Evolutionary conservation across 2,329 filamentous ascomycete genomes (phyloP).

Genomic region (Chaetothyriales sp.): DNA sequence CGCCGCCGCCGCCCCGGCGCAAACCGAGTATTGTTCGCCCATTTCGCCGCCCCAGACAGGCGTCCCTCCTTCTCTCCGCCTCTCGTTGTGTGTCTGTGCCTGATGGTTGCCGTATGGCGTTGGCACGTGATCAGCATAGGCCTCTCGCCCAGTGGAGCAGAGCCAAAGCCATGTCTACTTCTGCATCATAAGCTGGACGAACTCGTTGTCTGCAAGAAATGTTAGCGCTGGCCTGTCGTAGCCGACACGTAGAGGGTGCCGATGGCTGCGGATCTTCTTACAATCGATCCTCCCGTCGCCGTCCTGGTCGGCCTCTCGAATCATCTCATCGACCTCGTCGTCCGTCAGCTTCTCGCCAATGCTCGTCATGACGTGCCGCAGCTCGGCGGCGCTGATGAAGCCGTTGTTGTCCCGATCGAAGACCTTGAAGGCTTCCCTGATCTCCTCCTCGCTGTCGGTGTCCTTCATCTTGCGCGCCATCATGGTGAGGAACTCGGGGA

Average conservation of each 20-base stretch:
- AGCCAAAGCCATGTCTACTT: slow-evolving; percentile 44
- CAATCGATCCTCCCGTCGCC: slow-evolving; percentile 81
- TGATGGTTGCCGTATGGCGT: not conserved
- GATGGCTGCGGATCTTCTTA: slow-evolving; percentile 33
- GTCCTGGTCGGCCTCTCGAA: slow-evolving; percentile 79
- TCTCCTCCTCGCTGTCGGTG: slow-evolving; percentile 82
- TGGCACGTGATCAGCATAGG: not conserved
- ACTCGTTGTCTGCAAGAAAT: slow-evolving; percentile 59
- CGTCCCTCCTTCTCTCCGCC: too few relatives aligned
- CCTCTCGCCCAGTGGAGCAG: too few relatives aligned
- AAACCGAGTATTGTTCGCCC: not conserved
- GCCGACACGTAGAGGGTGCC: slow-evolving; percentile 3
- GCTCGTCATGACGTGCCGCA: slow-evolving; percentile 83
- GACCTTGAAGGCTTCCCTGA: slow-evolving; percentile 78
- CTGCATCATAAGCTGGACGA: slow-evolving; percentile 92
- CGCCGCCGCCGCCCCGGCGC: too few relatives aligned
- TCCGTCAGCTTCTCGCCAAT: slow-evolving; percentile 86
- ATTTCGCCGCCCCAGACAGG: too few relatives aligned
- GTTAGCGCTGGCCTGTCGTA: not conserved
- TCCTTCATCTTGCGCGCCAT: slow-evolving; percentile 94
- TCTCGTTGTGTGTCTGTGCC: not conserved
- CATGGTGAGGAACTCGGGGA: slow-evolving; percentile 84
- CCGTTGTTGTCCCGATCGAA: slow-evolving; percentile 88
- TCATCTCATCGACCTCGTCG: slow-evolving; percentile 88
- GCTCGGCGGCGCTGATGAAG: slow-evolving; percentile 76